Evolutionary conservation across 202 grass and related monocot genomes (phyloP).

Genomic region (Zizania palustris): DNA sequence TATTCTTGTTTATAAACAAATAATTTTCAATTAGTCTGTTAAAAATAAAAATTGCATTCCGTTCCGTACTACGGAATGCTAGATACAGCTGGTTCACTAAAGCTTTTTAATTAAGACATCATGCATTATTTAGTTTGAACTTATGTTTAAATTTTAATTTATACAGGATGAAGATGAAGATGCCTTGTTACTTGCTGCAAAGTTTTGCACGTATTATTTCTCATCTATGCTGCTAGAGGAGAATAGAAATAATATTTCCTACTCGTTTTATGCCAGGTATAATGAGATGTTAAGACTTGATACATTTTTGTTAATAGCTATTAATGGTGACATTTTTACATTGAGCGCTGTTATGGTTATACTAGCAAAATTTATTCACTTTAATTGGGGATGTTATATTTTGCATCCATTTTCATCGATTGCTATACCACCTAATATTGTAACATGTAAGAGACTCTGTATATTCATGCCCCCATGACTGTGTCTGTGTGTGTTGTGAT

Average conservation of each 20-base stretch:
- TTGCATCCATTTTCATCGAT: slow-evolving; percentile 18
- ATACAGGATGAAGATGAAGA: slow-evolving; percentile 89
- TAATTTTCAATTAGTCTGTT: slow-evolving; percentile 32
- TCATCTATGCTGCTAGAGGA: slow-evolving; percentile 67
- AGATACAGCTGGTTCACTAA: not conserved
- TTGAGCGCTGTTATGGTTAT: not conserved
- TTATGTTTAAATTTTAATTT: slow-evolving; percentile 33
- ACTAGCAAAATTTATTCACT: not conserved
- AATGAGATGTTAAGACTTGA: not conserved
- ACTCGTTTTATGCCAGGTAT: slow-evolving; percentile 97
- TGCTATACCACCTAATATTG: not conserved
- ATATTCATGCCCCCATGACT: too few relatives aligned
- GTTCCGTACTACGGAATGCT: not conserved
- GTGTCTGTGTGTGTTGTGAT: too few relatives aligned
- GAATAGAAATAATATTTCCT: slow-evolving; percentile 57
- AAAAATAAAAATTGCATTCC: slow-evolving; percentile 20
- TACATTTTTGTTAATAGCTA: not conserved
- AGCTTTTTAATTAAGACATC: not conserved
- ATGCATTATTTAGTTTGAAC: not conserved
- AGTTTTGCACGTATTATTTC: slow-evolving; percentile 92
- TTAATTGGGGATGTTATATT: slow-evolving; percentile 5
- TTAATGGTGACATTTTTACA: slow-evolving; percentile 8
- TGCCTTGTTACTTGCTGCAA: slow-evolving; percentile 85
- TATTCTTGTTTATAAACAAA: not conserved
- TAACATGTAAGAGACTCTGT: not conserved